Evolutionary conservation across 202 grass and related monocot genomes (phyloP).

Genomic region (Brachypodium distachyon): DNA sequence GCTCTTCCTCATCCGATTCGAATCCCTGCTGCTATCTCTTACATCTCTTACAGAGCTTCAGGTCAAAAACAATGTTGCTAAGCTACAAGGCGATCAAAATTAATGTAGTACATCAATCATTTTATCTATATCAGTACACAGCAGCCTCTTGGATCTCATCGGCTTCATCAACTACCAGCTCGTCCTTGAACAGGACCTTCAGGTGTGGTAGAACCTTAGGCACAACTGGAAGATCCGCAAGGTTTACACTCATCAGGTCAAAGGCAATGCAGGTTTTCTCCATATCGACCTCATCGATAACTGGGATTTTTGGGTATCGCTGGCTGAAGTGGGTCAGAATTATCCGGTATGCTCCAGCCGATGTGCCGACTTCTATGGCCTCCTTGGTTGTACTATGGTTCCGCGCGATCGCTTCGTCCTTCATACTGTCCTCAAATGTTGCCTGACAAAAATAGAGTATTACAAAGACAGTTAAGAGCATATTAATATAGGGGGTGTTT

Average conservation of each 20-base stretch:
- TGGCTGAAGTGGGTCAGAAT: slow-evolving; percentile 95
- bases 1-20: too few species aligned
- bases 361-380: slow-evolving; percentile 65
- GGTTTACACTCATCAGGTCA: slow-evolving; percentile 80
- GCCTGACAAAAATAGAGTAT: slow-evolving; percentile 51
- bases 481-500: too few species aligned
- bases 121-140: slow-evolving; percentile 27
- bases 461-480: neutral
- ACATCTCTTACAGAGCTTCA: too few species aligned
- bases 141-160: slow-evolving; percentile 57
- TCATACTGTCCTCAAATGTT: slow-evolving; percentile 91
- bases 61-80: slow-evolving; percentile 22
- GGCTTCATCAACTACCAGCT: slow-evolving; percentile 45
- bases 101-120: neutral
- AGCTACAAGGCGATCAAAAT: slow-evolving; percentile 9
- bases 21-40: too few species aligned
- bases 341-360: slow-evolving; percentile 66
- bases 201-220: slow-evolving; percentile 72
- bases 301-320: slow-evolving; percentile 89
- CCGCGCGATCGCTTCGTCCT: slow-evolving; percentile 69
- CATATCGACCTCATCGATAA: slow-evolving; percentile 74
- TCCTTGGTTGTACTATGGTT: slow-evolving; percentile 97
- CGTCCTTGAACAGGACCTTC: slow-evolving; percentile 71
- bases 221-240: slow-evolving; percentile 50
- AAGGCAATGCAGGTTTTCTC: slow-evolving; percentile 78